Base-by-base conservation (phyloP, 139 green algal genomes). In the Picochlorum costavermella region DNA sequence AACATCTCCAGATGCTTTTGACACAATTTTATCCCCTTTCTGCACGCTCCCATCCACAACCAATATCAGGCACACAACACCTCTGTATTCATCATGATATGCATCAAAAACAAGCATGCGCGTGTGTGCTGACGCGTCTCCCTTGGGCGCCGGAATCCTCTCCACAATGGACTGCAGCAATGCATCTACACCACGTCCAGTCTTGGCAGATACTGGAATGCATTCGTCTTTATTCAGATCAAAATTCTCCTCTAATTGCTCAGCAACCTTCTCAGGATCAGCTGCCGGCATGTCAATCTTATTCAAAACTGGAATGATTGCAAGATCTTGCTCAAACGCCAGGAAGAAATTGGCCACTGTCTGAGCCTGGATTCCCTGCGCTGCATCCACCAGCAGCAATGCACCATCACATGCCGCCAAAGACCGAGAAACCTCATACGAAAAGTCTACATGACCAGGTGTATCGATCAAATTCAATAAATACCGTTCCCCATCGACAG, bases 291-390 rank as follows among this genome's bases (percentile, higher is more conserved):
- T 72, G 68, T 97, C 91, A 23, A 94, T 79, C 70, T 98, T 98
- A 78, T 95, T 97, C 6, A 97, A 77, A 12, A 94, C 81, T 2
- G 89, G 87, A 12, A 98, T 71, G 20, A 98, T 83, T 2, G 71
- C 76, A 17, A 98, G 79, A 49, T 83, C 84, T 64, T 88, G 80
- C 43, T 96, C 92, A 64, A 91, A 88, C 0, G 92, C 92, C 12
- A 96, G 72, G 62, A 82, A 92, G 72, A 95, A 98, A 75, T 96
- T 97, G 29, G 92, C 90, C 23, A 96, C 77, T 10, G 88, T 96
- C 75, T 93, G 81, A 12, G 85, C 85, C 73, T 90, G 78, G 40
- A 81, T 45, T 43, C 60, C 60, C 23, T 89, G 86, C 17, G 71
- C 64, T 2, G 88, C 92, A 69, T 98, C 92, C 50, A 98, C 91